Evolutionary conservation across 164 flowering plant genomes (phyloP).

Genomic region (Macadamia integrifolia): DNA sequence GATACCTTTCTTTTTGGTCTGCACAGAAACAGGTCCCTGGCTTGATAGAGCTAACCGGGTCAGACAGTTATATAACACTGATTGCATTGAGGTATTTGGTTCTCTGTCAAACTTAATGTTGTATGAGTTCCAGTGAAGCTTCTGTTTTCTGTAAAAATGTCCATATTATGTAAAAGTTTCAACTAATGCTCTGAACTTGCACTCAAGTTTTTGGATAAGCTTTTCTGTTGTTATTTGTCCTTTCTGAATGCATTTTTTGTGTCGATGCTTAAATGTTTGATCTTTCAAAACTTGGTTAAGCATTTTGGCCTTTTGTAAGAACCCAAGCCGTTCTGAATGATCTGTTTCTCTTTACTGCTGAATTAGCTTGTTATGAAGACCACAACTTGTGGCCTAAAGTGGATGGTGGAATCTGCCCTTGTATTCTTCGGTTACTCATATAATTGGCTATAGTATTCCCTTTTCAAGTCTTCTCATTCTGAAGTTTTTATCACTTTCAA

Average conservation of each 20-base stretch:
- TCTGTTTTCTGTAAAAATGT: too few relatives aligned
- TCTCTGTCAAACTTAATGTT: constrained; percentile 4
- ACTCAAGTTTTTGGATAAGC: too few relatives aligned
- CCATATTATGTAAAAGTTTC: too few relatives aligned
- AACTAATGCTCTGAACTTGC: too few relatives aligned
- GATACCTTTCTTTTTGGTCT: neutral
- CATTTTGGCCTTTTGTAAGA: neutral
- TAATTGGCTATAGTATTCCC: too few relatives aligned
- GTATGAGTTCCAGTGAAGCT: neutral
- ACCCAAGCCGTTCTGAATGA: neutral
- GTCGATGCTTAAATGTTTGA: too few relatives aligned
- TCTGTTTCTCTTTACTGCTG: neutral
- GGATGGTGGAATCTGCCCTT: neutral
- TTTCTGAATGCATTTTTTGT: too few relatives aligned
- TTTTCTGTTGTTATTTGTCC: too few relatives aligned
- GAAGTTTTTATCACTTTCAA: neutral
- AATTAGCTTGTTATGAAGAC: too few relatives aligned
- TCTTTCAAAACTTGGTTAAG: neutral
- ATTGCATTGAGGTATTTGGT: constrained; percentile 7
- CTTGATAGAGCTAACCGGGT: neutral
- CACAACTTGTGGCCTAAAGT: neutral
- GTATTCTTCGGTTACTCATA: too few relatives aligned
- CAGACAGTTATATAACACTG: constrained; percentile 12
- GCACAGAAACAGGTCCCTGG: constrained; percentile 2
- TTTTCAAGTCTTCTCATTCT: too few relatives aligned